Evolutionary conservation across 179 eudicot species (phyloP).

Genomic region (Beta macrorhiza): DNA sequence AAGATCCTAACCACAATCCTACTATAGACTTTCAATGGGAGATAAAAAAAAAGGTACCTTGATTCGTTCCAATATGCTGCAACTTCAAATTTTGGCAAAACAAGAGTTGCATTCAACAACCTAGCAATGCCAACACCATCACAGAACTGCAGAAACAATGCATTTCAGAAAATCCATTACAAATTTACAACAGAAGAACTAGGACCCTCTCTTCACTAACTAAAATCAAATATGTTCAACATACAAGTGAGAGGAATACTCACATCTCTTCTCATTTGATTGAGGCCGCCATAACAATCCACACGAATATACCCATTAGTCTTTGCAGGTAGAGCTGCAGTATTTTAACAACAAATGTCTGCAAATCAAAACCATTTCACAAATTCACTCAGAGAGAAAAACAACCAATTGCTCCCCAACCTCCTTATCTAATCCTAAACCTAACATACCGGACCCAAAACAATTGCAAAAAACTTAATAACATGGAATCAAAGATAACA

Average conservation of each 20-base stretch:
- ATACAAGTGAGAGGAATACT: conserved; percentile 36
- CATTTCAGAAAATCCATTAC: conserved; percentile 1
- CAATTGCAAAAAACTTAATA: background rate
- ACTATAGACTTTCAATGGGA: background rate
- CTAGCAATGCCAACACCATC: conserved; percentile 99
- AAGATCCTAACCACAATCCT: background rate
- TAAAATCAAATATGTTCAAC: background rate
- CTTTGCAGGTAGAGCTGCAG: conserved; percentile 85
- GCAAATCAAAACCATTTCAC: conserved; percentile 71
- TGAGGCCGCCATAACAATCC: conserved; percentile 99
- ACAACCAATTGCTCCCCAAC: background rate
- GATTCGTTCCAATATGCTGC: conserved; percentile 99
- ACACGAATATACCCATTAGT: conserved; percentile 89
- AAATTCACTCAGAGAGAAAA: conserved; percentile 34
- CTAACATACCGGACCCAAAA: background rate
- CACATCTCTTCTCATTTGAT: conserved; percentile 97
- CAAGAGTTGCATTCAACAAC: conserved; percentile 90
- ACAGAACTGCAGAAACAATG: conserved; percentile 61
- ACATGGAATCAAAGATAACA: background rate
- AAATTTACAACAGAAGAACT: background rate
- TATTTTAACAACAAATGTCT: conserved; percentile 82
- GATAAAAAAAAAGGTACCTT: conserved; percentile 45
- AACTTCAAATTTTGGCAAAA: conserved; percentile 93
- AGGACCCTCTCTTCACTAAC: background rate
- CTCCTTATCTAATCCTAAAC: background rate